Percentiles rank a stretch among this genome's conserved stretches.
Conservation (phyloP, 805 yeast species). For the Starmerella sirachaensis region DNA sequence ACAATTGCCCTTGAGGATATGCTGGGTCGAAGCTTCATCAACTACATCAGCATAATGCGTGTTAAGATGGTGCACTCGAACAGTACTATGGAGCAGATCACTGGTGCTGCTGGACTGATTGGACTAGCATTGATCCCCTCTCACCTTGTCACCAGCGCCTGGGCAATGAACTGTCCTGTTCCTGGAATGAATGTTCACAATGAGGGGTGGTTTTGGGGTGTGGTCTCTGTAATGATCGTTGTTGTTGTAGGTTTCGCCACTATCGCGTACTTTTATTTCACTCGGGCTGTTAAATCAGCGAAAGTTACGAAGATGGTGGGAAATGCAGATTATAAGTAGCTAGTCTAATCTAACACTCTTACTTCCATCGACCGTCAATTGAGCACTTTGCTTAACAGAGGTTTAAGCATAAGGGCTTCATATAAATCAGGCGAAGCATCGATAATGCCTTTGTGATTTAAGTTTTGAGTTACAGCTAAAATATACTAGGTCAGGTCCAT, state of each 20-base stretch:
- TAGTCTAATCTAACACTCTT: too few relatives aligned
- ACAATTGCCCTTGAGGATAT: conserved; percentile 3
- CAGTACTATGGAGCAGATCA: conserved; percentile 7
- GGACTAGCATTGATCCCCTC: conserved; percentile 7
- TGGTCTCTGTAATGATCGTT: conserved; percentile 1
- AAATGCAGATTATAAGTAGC: neutral
- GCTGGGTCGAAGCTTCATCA: conserved; percentile 5
- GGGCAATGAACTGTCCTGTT: conserved; percentile 10
- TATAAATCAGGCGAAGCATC: too few relatives aligned
- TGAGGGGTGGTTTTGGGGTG: conserved; percentile 9
- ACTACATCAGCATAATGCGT: conserved; percentile 9
- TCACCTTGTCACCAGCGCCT: conserved; percentile 6
- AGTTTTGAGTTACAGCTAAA: too few relatives aligned
- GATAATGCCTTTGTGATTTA: too few relatives aligned
- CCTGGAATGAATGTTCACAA: conserved; percentile 3
- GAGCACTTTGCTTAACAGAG: too few relatives aligned
- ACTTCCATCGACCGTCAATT: too few relatives aligned
- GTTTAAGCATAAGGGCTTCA: too few relatives aligned
- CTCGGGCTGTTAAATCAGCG: neutral
- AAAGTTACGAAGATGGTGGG: neutral
- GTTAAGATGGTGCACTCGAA: conserved; percentile 10
- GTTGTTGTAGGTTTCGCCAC: neutral
- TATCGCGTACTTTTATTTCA: neutral
- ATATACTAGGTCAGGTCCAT: too few relatives aligned
- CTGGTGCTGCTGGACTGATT: conserved; percentile 3